Base-by-base conservation (phyloP, 2,329 filamentous ascomycete genomes). In the Mycosphaerella sp. region DNA sequence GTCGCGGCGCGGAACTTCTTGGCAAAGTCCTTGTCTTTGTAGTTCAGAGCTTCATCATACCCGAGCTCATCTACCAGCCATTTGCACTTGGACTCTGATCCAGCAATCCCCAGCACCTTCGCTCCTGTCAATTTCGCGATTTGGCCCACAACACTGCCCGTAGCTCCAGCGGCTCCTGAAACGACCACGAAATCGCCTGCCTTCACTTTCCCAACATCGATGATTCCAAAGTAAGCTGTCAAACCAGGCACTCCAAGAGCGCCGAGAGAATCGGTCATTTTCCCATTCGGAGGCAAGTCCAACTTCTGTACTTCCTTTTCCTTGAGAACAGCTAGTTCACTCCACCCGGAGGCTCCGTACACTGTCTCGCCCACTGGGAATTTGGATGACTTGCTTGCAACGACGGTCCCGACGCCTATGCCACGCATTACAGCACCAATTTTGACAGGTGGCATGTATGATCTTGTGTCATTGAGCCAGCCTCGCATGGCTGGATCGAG, bases 141-240 rank as follows among this genome's bases (percentile, higher is more conserved):
- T 70, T 91, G 87, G 0, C 85, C 86, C 0, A 81, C 86, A 1
- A 90, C 79, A 62, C 79, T 85, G 1, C 87, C 87, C 0, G 87
- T 90, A 0, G 86, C 87, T 2, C 87, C 87, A 0, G 87, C 87
- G 1, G 87, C 87, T 6, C 85, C 86, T 7, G 81, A 86, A 0
- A 91, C 84, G 6, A 90, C 85, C 1, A 91, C 86, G 3, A 85
- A 82, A 57, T 90, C 85, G 4, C 85, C 85, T 0, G 77, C 68
- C 66, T 84, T 81, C 36, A 85, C 79, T 49, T 84, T 72, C 2
- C 80, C 86, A 41, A 90, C 79, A 49, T 85, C 78, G 27, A 79
- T 68, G 65, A 90, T 79, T 16, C 87, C 86, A 57, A 87, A 86
- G 70, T 87, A 90, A 1, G 86, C 86, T 0, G 87, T 90, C 55